These are phyloP conservation scores for Daldinia bambusicola DNA, from an alignment of 495 filamentous ascomycete genomes.

Conservation along the genomic window DNA sequence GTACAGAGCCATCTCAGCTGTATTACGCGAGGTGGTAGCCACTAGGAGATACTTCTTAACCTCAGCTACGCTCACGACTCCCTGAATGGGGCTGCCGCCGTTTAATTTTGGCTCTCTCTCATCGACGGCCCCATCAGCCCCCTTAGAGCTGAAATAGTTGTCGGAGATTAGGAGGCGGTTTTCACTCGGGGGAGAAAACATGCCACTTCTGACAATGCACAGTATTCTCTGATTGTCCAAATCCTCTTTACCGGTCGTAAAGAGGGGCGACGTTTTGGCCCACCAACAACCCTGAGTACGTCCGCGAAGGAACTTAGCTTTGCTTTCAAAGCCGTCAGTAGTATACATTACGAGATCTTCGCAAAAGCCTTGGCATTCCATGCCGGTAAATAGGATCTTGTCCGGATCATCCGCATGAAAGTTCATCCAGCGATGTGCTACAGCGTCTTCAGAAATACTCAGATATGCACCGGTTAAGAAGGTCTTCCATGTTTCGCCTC, in stretches of 20 bases:
- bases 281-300: constrained; percentile 80
- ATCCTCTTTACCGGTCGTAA: constrained; percentile 70
- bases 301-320: constrained; percentile 68
- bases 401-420: constrained; percentile 85
- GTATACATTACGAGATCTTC: constrained; percentile 78
- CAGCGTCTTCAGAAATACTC: constrained; percentile 57
- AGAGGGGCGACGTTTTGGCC: constrained; percentile 78
- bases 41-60: constrained; percentile 88
- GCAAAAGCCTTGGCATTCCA: constrained; percentile 70
- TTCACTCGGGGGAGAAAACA: constrained; percentile 68
- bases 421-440: constrained; percentile 56
- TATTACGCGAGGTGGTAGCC: constrained; percentile 79
- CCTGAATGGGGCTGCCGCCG: constrained; percentile 73
- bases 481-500: constrained; percentile 78
- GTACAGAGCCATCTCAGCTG: constrained; percentile 88
- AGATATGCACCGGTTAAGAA: constrained; percentile 68
- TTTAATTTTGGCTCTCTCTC: constrained; percentile 79
- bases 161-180: constrained; percentile 82
- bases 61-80: constrained; percentile 77
- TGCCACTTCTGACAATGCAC: constrained; percentile 79
- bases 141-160: constrained; percentile 71
- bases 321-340: constrained; percentile 78
- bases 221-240: constrained; percentile 72
- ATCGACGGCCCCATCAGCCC: constrained; percentile 57
- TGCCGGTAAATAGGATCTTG: constrained; percentile 82